Evolutionary conservation across 352 stramenopile species (phyloP).

Genomic region (Labyrinthula sp.): DNA sequence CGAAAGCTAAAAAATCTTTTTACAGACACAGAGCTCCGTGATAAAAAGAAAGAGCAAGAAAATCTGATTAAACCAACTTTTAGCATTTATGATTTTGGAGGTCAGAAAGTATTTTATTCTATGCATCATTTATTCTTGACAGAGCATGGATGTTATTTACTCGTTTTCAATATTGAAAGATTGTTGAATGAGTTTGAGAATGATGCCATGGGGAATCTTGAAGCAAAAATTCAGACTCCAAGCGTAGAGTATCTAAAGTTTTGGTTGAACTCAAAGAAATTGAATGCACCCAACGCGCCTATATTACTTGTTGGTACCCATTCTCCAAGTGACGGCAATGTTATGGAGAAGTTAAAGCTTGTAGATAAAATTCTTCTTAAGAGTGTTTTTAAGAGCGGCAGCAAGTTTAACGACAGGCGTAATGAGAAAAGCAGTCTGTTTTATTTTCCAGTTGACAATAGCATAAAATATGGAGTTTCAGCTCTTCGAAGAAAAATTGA

Average conservation of each 20-base stretch:
- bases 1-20: no score
- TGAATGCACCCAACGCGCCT: slow-evolving; percentile 23
- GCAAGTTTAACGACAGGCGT: no score
- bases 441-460: slow-evolving; percentile 32
- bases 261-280: slow-evolving; percentile 32
- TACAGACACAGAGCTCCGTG: no score
- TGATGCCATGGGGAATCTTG: no score
- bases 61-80: slow-evolving; percentile 5
- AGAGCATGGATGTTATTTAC: slow-evolving; percentile 22
- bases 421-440: slow-evolving; percentile 9
- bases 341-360: no score
- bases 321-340: neutral
- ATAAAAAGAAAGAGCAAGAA: slow-evolving; percentile 11
- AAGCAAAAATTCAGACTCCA: neutral
- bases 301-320: slow-evolving; percentile 29
- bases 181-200: slow-evolving; percentile 15
- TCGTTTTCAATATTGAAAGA: slow-evolving; percentile 30
- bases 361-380: slow-evolving; percentile 21
- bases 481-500: no score
- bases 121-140: slow-evolving; percentile 30
- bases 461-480: no score
- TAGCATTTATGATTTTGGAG: slow-evolving; percentile 29
- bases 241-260: slow-evolving; percentile 27
- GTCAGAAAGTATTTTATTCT: slow-evolving; percentile 31
- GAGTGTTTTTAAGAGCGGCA: no score